Evolutionary conservation across 2,329 filamentous ascomycete species (phyloP).

Genomic region (Pestalotiopsis sp.): DNA sequence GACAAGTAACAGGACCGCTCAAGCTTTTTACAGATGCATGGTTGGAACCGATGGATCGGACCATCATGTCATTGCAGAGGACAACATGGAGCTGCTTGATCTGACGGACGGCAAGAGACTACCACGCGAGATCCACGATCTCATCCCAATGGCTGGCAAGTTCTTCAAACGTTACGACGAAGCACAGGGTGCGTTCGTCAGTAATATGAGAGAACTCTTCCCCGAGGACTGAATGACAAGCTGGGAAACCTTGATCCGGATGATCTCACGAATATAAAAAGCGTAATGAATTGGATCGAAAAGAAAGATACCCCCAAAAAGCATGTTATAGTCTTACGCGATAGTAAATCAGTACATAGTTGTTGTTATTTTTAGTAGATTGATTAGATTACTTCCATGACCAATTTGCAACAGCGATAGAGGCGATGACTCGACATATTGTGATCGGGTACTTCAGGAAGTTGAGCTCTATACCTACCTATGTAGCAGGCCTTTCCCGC

Average conservation of each 20-base stretch:
- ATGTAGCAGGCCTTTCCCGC: background rate
- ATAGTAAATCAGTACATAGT: background rate
- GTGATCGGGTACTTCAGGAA: background rate
- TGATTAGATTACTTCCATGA: background rate
- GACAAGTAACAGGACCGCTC: constrained; percentile 44
- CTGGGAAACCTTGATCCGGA: background rate
- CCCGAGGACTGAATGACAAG: constrained; percentile 69
- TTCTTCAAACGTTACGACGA: constrained; percentile 87
- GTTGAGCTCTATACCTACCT: background rate
- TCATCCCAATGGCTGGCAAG: constrained; percentile 73
- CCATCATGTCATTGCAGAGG: constrained; percentile 72
- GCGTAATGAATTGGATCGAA: background rate
- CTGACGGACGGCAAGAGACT: constrained; percentile 23
- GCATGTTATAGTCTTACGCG: background rate
- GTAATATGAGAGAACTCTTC: constrained; percentile 78
- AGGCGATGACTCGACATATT: background rate
- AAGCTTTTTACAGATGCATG: constrained; percentile 86
- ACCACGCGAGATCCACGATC: constrained; percentile 36
- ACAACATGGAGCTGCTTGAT: constrained; percentile 70
- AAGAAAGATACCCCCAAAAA: background rate
- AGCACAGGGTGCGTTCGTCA: constrained; percentile 69
- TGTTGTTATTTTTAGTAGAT: background rate
- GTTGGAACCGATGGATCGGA: constrained; percentile 59
- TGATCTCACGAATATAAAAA: background rate
- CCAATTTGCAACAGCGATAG: background rate